These are phyloP conservation scores for Aspergillus neotritici DNA, from an alignment of 2,329 filamentous ascomycete genomes.

Conservation along the genomic window DNA sequence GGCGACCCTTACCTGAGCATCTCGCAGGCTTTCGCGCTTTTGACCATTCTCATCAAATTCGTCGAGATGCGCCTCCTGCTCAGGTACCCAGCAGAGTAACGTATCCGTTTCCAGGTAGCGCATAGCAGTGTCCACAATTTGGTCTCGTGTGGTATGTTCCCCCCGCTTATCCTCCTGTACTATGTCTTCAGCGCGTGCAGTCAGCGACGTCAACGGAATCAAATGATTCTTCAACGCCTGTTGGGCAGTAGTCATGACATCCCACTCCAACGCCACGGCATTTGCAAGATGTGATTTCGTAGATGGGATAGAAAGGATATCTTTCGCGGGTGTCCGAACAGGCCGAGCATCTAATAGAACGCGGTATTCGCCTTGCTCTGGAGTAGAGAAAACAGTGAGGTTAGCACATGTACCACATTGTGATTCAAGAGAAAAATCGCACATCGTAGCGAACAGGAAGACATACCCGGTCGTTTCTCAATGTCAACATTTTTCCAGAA, in stretches of 20 bases:
- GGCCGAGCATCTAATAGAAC: conserved; percentile 73
- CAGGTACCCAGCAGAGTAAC: conserved; percentile 80
- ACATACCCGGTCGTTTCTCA: conserved; percentile 57
- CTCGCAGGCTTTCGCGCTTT: conserved; percentile 56
- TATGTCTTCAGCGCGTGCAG: conserved; percentile 79
- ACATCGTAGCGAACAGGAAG: not conserved
- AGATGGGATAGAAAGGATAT: conserved; percentile 66
- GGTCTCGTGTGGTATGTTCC: conserved; percentile 51
- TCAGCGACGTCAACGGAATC: conserved; percentile 81
- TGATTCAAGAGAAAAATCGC: not conserved
- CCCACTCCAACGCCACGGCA: conserved; percentile 90
- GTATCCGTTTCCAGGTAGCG: conserved; percentile 90
- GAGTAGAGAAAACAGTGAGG: not conserved
- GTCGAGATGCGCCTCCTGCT: conserved; percentile 47
- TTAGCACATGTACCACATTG: conserved; percentile 2
- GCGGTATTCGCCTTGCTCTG: conserved; percentile 46
- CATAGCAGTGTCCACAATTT: conserved; percentile 65
- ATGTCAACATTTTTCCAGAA: conserved; percentile 87
- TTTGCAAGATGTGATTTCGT: conserved; percentile 76
- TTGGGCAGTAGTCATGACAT: conserved; percentile 71
- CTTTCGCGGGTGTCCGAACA: conserved; percentile 68
- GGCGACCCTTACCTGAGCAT: conserved; percentile 65
- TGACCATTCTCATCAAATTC: conserved; percentile 45
- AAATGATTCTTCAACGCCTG: conserved; percentile 82
- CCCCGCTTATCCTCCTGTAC: conserved; percentile 57